Conservation (phyloP, 176 grass and related monocot genomes). For the Panicum miliaceum region DNA sequence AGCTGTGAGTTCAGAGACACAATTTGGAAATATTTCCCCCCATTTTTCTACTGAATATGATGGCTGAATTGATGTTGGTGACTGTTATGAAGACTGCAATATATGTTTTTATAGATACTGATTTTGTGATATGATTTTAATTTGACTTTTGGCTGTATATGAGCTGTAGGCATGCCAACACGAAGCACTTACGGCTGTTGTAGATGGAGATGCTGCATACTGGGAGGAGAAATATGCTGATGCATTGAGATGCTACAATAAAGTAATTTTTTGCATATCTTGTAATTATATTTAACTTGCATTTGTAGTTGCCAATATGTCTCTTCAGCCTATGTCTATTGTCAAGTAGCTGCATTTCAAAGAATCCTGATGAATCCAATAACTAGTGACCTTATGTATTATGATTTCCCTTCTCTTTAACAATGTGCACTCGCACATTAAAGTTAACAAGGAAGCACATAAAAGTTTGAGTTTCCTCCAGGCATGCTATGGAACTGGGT, state of each 20-base stretch:
- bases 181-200: not conserved
- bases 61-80: conserved; percentile 4
- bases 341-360: not conserved
- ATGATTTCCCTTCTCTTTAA: not conserved
- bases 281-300: not conserved
- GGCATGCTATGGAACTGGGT: not conserved
- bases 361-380: not conserved
- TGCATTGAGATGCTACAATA: not conserved
- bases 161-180: conserved; percentile 2
- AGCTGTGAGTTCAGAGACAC: conserved; percentile 1
- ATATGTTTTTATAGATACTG: not conserved
- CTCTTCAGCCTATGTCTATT: not conserved
- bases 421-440: not conserved
- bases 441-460: conserved; percentile 2
- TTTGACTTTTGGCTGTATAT: conserved; percentile 8
- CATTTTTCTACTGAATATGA: not conserved
- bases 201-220: conserved; percentile 2
- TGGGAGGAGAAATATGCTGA: not conserved
- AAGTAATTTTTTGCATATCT: conserved; percentile 19
- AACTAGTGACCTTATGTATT: not conserved
- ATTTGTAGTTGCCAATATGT: not conserved
- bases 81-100: not conserved
- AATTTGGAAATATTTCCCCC: not conserved
- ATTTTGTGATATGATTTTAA: not conserved
- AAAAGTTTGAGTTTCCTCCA: not conserved